A percentile compares a stretch with the other conserved stretches of the same genome.
phyloP scores from a whole-genome alignment of 2,329 filamentous ascomycete species.

The Fusarium sp. region DNA sequence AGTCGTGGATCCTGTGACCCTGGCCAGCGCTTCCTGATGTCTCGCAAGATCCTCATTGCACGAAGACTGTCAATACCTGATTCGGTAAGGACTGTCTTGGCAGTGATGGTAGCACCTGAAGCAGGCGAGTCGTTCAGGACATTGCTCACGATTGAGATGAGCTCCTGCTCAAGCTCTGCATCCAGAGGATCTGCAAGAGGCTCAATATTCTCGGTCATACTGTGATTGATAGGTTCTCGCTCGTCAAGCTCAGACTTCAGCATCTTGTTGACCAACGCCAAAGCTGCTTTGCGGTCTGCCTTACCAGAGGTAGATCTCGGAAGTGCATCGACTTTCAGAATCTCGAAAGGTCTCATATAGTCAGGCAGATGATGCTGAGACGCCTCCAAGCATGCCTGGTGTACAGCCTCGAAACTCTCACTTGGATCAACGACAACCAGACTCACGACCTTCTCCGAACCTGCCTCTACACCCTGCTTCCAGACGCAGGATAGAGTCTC shows the following conservation, averaged over 20 bases:
- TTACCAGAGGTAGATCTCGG: conserved; percentile 14
- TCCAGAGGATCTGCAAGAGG: neutral
- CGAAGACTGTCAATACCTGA: conserved; percentile 15
- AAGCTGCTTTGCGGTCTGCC: conserved; percentile 1
- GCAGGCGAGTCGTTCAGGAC: neutral
- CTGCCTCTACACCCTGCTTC: neutral
- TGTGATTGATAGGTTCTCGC: accelerated
- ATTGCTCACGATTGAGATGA: neutral
- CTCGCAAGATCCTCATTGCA: conserved; percentile 16
- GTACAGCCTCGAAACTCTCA: neutral
- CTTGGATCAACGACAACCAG: neutral
- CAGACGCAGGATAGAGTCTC: conserved; percentile 4
- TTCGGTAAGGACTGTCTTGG: neutral
- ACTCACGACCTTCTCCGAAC: conserved; percentile 15
- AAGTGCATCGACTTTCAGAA: neutral
- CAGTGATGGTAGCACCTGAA: neutral
- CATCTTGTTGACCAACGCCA: neutral
- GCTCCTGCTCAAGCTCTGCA: neutral
- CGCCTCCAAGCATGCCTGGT: neutral
- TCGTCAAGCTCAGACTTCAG: accelerated
- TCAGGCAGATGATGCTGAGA: neutral
- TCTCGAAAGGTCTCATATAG: conserved; percentile 22
- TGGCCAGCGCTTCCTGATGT: conserved; percentile 4
- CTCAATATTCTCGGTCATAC: accelerated
- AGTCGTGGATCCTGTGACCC: neutral